phyloP scores from a whole-genome alignment of 306 rosid species.

The Quercus alba region DNA sequence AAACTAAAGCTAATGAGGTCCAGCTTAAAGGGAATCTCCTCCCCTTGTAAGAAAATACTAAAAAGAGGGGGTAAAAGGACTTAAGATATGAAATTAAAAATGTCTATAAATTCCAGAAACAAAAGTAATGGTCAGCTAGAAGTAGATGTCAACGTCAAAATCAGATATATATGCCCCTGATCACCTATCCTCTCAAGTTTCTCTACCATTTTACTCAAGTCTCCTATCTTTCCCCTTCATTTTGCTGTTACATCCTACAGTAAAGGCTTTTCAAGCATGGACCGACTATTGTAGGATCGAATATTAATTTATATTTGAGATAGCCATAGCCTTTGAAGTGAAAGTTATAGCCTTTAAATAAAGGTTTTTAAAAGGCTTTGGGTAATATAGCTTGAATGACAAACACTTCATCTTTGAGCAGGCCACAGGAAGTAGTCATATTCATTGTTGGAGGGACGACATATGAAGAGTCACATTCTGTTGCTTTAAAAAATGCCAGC shows the following conservation, averaged over 20 bases:
- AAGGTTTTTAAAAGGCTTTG: background rate
- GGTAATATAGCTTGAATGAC: conserved; percentile 19
- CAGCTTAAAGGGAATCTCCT: too few species aligned
- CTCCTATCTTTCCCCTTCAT: background rate
- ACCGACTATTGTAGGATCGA: background rate
- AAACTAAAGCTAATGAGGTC: too few species aligned
- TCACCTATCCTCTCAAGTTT: background rate
- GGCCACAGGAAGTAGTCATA: conserved; percentile 90
- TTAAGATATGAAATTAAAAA: too few species aligned
- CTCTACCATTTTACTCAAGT: background rate
- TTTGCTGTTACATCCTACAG: background rate
- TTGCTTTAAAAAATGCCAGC: conserved; percentile 72
- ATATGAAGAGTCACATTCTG: conserved; percentile 84
- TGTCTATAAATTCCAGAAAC: too few species aligned
- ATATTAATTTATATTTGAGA: background rate
- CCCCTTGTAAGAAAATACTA: too few species aligned
- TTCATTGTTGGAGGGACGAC: conserved; percentile 96
- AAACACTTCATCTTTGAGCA: conserved; percentile 33
- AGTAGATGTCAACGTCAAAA: background rate
- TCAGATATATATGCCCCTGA: background rate
- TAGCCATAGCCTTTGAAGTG: background rate
- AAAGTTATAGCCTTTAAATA: background rate
- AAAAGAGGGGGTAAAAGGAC: background rate
- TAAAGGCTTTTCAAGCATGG: background rate
- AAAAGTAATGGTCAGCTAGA: too few species aligned